Percentiles rank a stretch among this genome's conserved stretches.
phyloP scores from a whole-genome alignment of 768 basidiomycete genomes.

The Lentinula lateritia region DNA sequence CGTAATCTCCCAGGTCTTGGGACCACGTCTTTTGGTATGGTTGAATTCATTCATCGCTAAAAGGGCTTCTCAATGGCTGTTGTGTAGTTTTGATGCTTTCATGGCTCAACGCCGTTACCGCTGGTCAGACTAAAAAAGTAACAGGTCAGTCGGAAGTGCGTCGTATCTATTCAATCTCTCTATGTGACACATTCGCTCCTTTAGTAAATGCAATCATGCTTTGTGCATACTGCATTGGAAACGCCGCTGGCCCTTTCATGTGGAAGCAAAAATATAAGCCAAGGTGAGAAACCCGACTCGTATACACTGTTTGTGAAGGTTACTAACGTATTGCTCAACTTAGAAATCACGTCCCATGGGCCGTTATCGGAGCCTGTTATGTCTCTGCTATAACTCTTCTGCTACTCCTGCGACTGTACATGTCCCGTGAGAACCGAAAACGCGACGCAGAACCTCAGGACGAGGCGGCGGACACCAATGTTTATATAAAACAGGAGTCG shows the following conservation, averaged over 20 bases:
- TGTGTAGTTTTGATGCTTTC: slow-evolving; percentile 43
- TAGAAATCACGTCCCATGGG: background rate
- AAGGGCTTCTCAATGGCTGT: background rate
- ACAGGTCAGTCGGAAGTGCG: background rate
- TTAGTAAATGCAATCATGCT: slow-evolving; percentile 69
- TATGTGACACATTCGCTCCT: background rate
- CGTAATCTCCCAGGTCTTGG: slow-evolving; percentile 29
- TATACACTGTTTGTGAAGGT: too few relatives aligned
- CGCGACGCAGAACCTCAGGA: slow-evolving; percentile 52
- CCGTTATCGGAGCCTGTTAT: slow-evolving; percentile 64
- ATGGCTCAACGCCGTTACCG: slow-evolving; percentile 62
- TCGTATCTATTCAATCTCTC: too few relatives aligned
- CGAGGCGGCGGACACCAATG: slow-evolving; percentile 7
- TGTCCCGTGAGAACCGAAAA: slow-evolving; percentile 56
- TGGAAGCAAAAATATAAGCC: slow-evolving; percentile 67
- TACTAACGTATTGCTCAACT: background rate
- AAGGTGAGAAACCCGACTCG: slow-evolving; percentile 34
- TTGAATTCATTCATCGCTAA: background rate
- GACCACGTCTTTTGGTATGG: slow-evolving; percentile 45
- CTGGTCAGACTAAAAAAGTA: slow-evolving; percentile 69
- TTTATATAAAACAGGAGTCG: slow-evolving; percentile 15
- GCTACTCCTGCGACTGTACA: slow-evolving; percentile 41
- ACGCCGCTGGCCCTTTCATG: slow-evolving; percentile 64
- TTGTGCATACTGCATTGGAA: slow-evolving; percentile 60
- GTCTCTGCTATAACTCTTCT: slow-evolving; percentile 38